Evolutionary conservation across 2,329 filamentous ascomycete species (phyloP).

Genomic region (Tympanopsis confertula): DNA sequence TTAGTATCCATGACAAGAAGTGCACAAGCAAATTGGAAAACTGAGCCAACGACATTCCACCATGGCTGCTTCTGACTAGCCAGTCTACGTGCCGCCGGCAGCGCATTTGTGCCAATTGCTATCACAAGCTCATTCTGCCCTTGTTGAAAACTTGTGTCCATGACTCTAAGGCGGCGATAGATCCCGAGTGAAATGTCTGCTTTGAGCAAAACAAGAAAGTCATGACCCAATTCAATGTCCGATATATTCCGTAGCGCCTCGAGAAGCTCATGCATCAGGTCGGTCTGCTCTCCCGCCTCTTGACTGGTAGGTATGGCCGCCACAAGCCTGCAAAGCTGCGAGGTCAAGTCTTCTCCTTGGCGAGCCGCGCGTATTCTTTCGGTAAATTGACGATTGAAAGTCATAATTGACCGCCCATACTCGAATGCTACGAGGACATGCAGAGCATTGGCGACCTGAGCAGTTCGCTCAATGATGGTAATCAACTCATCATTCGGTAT

Average conservation of each 20-base stretch:
- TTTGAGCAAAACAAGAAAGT: not conserved
- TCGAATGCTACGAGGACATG: not conserved
- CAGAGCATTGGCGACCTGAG: not conserved
- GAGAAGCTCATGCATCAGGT: not conserved
- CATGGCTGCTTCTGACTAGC: not conserved
- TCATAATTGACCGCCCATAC: not conserved
- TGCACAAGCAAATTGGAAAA: not conserved
- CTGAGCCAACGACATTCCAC: not conserved
- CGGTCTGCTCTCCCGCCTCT: not conserved
- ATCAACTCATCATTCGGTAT: not conserved
- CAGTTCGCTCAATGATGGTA: not conserved
- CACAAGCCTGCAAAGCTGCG: not conserved
- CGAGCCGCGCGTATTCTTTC: too few relatives aligned
- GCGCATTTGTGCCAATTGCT: not conserved
- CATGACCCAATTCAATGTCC: not conserved
- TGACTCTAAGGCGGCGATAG: not conserved
- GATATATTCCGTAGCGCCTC: not conserved
- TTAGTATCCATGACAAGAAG: not conserved
- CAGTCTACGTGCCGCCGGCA: not conserved
- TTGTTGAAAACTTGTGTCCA: not conserved
- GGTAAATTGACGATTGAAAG: too few relatives aligned
- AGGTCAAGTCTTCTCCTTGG: too few relatives aligned
- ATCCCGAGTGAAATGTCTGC: not conserved
- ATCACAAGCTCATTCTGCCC: not conserved
- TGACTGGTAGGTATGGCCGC: not conserved